phyloP scores from a whole-genome alignment of 495 filamentous ascomycete species.

The Letharia lupina region DNA sequence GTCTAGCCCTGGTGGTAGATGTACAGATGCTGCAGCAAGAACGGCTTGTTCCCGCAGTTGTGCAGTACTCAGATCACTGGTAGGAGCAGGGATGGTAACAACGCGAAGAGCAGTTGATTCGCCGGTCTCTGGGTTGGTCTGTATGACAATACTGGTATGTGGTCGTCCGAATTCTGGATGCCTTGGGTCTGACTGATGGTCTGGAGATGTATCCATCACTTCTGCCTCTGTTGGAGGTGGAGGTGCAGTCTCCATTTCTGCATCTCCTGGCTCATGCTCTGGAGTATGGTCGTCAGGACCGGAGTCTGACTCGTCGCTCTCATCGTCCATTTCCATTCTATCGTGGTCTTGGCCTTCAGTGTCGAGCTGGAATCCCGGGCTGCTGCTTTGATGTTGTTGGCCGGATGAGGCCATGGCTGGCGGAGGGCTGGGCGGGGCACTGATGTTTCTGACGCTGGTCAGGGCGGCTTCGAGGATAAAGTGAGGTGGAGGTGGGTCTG shows the following conservation, averaged over 20 bases:
- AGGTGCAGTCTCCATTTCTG: background rate
- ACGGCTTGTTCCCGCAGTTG: background rate
- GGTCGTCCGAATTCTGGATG: slow-evolving; percentile 6
- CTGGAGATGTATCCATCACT: slow-evolving; percentile 26
- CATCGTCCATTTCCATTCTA: slow-evolving; percentile 28
- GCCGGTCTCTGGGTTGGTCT: slow-evolving; percentile 7
- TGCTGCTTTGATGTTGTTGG: background rate
- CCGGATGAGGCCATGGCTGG: slow-evolving; percentile 1
- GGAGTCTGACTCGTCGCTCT: slow-evolving; percentile 20
- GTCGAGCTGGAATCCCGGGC: background rate
- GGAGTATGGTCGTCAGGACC: slow-evolving; percentile 12
- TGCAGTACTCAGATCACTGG: background rate
- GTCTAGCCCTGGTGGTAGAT: slow-evolving; percentile 1
- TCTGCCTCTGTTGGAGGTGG: slow-evolving; percentile 15
- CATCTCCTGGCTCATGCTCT: slow-evolving; percentile 13
- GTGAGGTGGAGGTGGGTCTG: slow-evolving; percentile 12
- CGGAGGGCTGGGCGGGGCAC: slow-evolving; percentile 9
- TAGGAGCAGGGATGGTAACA: slow-evolving; percentile 9
- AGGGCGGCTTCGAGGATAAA: slow-evolving; percentile 17
- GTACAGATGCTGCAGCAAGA: slow-evolving; percentile 5
- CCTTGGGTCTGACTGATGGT: slow-evolving; percentile 11
- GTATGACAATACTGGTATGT: slow-evolving; percentile 4
- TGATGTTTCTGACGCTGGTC: slow-evolving; percentile 6
- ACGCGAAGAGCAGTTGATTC: slow-evolving; percentile 13
- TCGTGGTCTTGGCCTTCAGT: slow-evolving; percentile 26